Percentiles rank a stretch among this genome's conserved stretches.
These are phyloP conservation scores for Paratinospora sagittata DNA, from an alignment of 164 flowering plant species.

Conservation along the genomic window DNA sequence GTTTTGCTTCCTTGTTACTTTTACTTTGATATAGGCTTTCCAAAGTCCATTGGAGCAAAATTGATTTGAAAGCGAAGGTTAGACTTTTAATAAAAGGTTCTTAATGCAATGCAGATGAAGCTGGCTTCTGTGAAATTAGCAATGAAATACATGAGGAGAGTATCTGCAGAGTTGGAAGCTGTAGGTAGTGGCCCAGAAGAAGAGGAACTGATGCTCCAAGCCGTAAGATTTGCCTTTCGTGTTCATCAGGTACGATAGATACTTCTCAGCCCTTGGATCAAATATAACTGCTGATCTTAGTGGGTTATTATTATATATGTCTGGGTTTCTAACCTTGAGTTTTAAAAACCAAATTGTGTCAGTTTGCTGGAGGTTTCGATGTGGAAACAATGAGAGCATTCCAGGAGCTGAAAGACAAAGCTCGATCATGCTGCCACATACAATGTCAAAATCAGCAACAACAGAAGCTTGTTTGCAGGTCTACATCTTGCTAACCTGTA, in stretches of 20 bases:
- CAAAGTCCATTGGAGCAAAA: too few species aligned
- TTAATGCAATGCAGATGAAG: slow-evolving; percentile 66
- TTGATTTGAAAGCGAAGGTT: neutral
- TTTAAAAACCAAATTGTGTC: too few species aligned
- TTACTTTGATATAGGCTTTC: too few species aligned
- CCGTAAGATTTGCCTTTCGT: slow-evolving; percentile 85
- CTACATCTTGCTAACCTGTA: slow-evolving; percentile 53
- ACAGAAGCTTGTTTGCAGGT: slow-evolving; percentile 53
- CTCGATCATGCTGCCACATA: slow-evolving; percentile 52
- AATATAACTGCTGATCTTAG: too few species aligned
- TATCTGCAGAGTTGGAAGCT: slow-evolving; percentile 74
- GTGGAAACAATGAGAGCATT: slow-evolving; percentile 93
- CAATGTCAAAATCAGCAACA: slow-evolving; percentile 61
- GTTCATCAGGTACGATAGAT: slow-evolving; percentile 95
- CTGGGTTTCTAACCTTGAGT: neutral
- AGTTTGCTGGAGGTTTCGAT: slow-evolving; percentile 99
- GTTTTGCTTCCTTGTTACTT: too few species aligned
- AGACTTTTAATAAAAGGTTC: neutral
- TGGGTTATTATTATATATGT: too few species aligned
- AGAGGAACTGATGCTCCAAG: slow-evolving; percentile 90
- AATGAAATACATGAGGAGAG: slow-evolving; percentile 85
- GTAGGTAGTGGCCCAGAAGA: slow-evolving; percentile 69
- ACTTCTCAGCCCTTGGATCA: neutral
- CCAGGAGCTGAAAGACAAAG: slow-evolving; percentile 78
- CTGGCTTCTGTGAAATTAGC: slow-evolving; percentile 89